These are phyloP conservation scores for Curvularia hawaiiensis DNA, from an alignment of 2,329 filamentous ascomycete genomes.

Conservation along the genomic window DNA sequence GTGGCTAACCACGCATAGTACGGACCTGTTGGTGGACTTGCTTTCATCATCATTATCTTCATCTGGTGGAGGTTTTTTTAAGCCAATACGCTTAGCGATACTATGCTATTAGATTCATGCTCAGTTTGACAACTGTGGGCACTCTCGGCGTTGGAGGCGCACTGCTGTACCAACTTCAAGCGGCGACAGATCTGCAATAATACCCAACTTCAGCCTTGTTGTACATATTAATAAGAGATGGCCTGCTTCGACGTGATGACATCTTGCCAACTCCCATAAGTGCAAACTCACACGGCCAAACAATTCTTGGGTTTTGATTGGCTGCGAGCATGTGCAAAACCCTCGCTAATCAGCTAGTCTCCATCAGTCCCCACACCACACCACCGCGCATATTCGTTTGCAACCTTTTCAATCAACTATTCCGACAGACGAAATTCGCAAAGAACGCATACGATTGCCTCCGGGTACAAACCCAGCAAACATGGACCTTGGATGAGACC, in stretches of 20 bases:
- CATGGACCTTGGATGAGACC: neutral
- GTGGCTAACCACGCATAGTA: slow-evolving; percentile 60
- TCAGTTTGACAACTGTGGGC: neutral
- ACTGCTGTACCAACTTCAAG: neutral
- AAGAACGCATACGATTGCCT: neutral
- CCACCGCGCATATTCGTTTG: slow-evolving; percentile 10
- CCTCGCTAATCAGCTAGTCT: slow-evolving; percentile 11
- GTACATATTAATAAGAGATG: slow-evolving; percentile 1
- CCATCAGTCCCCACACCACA: slow-evolving; percentile 11
- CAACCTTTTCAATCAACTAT: neutral
- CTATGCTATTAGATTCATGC: slow-evolving; percentile 1
- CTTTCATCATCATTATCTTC: slow-evolving; percentile 82
- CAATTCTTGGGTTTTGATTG: slow-evolving; percentile 1
- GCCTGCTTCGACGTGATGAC: neutral
- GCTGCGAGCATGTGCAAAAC: neutral
- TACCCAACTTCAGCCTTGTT: slow-evolving; percentile 22
- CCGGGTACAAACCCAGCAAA: neutral
- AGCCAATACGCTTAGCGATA: neutral
- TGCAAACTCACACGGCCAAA: neutral
- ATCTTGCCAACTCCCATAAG: neutral
- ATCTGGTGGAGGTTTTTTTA: slow-evolving; percentile 94
- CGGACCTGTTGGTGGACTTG: slow-evolving; percentile 83
- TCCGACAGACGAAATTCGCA: neutral
- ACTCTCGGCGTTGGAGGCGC: slow-evolving; percentile 18
- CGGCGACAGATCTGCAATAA: slow-evolving; percentile 20